Evolutionary conservation across 23 red algal species (phyloP).

Genomic region (Cyanidiococcus yangmingshanensis): DNA sequence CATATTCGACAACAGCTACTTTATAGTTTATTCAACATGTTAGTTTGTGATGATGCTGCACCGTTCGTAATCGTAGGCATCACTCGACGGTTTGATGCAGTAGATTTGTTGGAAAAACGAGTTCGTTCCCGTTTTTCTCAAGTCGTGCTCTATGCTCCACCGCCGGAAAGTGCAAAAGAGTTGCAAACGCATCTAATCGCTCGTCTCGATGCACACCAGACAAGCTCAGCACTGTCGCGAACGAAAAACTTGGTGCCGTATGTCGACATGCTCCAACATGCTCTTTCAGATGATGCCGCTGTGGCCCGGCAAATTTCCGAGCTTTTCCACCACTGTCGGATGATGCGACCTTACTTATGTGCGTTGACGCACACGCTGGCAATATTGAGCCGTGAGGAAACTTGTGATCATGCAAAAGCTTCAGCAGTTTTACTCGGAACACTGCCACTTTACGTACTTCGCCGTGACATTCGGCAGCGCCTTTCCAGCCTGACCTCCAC

Average conservation of each 20-base stretch:
- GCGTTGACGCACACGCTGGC: background rate
- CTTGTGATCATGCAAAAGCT: background rate
- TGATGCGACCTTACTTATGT: background rate
- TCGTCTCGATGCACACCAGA: background rate
- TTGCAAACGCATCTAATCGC: background rate
- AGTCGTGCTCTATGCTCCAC: background rate
- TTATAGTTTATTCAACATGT: slow-evolving; percentile 8
- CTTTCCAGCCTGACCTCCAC: background rate
- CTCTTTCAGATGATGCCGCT: background rate
- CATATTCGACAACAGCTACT: background rate
- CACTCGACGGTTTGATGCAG: background rate
- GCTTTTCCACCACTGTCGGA: background rate
- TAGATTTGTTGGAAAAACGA: slow-evolving; percentile 12
- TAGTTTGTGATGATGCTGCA: background rate
- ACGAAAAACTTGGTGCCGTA: background rate
- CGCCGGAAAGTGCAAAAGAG: background rate
- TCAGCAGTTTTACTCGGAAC: background rate
- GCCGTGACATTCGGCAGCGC: background rate
- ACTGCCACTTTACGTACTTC: background rate
- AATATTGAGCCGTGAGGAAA: background rate
- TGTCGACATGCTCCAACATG: background rate
- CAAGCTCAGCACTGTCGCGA: background rate
- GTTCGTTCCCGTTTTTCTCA: slow-evolving; percentile 11
- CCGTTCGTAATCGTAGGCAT: background rate
- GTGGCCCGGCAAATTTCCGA: background rate